These are phyloP conservation scores for Verticillium longisporum DNA, from an alignment of 2,329 filamentous ascomycete genomes.

Conservation along the genomic window DNA sequence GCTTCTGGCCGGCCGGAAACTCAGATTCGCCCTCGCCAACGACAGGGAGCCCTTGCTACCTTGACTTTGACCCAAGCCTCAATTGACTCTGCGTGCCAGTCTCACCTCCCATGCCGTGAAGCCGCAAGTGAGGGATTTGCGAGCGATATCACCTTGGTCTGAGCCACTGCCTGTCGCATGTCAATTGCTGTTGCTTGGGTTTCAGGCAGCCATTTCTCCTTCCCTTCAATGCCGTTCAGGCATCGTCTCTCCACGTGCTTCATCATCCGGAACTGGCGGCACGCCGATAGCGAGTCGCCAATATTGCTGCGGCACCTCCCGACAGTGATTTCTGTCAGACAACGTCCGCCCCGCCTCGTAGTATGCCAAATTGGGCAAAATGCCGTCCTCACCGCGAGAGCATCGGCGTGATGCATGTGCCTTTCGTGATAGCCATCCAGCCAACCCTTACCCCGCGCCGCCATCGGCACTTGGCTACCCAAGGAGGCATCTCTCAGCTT, in stretches of 20 bases:
- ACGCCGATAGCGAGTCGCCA: not conserved
- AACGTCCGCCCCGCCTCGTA: not conserved
- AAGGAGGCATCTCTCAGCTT: not conserved
- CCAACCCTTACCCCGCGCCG: not conserved
- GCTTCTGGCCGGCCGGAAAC: too few species aligned
- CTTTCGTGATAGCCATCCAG: not conserved
- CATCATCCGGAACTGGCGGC: not conserved
- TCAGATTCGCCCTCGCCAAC: too few species aligned
- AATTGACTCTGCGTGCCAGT: too few species aligned
- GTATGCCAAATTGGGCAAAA: not conserved
- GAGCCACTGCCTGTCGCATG: too few species aligned
- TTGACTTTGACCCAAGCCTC: too few species aligned
- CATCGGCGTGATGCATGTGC: not conserved
- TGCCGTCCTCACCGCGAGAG: not conserved
- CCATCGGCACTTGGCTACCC: not conserved
- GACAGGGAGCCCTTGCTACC: too few species aligned
- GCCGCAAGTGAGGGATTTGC: too few species aligned
- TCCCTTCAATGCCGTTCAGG: not conserved
- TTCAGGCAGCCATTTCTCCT: too few species aligned
- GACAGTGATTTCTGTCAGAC: not conserved
- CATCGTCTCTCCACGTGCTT: not conserved
- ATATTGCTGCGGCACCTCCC: not conserved
- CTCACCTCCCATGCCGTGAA: too few species aligned
- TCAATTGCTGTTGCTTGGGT: too few species aligned
- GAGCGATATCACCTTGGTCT: too few species aligned